phyloP scores from a whole-genome alignment of 805 yeast genomes.

The Wickerhamiella azymoides region DNA sequence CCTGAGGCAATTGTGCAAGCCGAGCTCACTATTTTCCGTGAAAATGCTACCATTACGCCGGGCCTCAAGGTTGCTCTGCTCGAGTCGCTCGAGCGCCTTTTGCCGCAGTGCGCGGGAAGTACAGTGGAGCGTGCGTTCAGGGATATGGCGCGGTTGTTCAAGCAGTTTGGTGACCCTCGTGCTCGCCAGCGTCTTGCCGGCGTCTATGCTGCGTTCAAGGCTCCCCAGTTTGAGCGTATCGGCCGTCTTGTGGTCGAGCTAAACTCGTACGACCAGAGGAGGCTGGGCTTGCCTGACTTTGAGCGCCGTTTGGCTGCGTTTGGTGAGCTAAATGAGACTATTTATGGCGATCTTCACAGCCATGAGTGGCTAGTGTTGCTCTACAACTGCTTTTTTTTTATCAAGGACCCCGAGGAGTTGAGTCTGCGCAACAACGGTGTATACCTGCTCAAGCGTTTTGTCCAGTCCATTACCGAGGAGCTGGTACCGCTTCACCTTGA shows the following conservation, averaged over 20 bases:
- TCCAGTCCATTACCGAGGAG: constrained; percentile 31
- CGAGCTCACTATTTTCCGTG: constrained; percentile 45
- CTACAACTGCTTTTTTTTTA: constrained; percentile 50
- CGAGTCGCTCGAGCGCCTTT: constrained; percentile 40
- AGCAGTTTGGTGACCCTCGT: constrained; percentile 42
- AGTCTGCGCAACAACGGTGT: constrained; percentile 70
- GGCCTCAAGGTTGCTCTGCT: constrained; percentile 44
- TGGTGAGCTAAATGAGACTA: constrained; percentile 44
- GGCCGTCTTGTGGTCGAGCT: constrained; percentile 45
- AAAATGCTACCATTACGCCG: constrained; percentile 35
- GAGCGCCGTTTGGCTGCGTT: constrained; percentile 60
- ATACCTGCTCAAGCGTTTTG: constrained; percentile 44
- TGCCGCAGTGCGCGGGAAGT: constrained; percentile 26
- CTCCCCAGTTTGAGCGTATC: constrained; percentile 32
- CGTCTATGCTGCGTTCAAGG: constrained; percentile 44
- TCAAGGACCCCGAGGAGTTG: constrained; percentile 66
- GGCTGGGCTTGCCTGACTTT: constrained; percentile 67
- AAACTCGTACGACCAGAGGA: constrained; percentile 49
- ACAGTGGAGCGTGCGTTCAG: constrained; percentile 27
- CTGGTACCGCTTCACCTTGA: constrained; percentile 40
- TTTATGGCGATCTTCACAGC: constrained; percentile 32
- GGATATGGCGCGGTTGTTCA: constrained; percentile 43
- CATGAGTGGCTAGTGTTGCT: constrained; percentile 71
- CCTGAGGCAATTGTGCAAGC: constrained; percentile 42
- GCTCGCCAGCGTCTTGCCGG: constrained; percentile 48